These are phyloP conservation scores for Apophysomyces trapeziformis DNA, from an alignment of 371 early-diverging fungal species.

Conservation along the genomic window DNA sequence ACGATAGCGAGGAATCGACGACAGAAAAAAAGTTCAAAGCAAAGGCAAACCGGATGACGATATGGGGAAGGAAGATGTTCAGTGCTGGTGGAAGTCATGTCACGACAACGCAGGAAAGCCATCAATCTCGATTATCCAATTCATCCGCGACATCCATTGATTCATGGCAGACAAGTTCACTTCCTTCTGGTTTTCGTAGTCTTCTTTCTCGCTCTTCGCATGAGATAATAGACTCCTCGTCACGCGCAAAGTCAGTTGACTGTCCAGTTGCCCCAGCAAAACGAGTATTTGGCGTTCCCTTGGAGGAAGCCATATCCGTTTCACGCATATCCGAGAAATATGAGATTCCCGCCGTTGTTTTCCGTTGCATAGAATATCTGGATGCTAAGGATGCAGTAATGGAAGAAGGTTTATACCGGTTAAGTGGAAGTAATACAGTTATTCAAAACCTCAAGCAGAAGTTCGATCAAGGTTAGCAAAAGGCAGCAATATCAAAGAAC, in stretches of 20 bases:
- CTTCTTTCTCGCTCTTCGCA: conserved; percentile 14
- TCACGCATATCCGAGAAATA: conserved; percentile 28
- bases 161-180: not conserved
- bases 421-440: conserved; percentile 68
- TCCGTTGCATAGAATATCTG: conserved; percentile 84
- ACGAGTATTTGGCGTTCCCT: conserved; percentile 53
- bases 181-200: conserved; percentile 11
- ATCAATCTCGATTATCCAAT: not conserved
- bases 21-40: conserved; percentile 18
- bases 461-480: conserved; percentile 57
- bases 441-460: conserved; percentile 64
- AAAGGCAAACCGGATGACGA: conserved; percentile 20
- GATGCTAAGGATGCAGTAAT: conserved; percentile 69
- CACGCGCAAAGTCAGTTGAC: not conserved
- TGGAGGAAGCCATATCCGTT: conserved; percentile 29
- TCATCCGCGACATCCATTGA: not conserved
- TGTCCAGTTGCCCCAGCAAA: conserved; percentile 12
- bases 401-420: conserved; percentile 88
- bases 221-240: not conserved
- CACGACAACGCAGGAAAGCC: not conserved
- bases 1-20: not conserved
- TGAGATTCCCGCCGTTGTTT: conserved; percentile 76
- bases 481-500: not conserved
- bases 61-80: conserved; percentile 20
- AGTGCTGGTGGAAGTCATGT: conserved; percentile 4